These are phyloP conservation scores for Luffa acutangula DNA, from an alignment of 306 rosid species.

Conservation along the genomic window DNA sequence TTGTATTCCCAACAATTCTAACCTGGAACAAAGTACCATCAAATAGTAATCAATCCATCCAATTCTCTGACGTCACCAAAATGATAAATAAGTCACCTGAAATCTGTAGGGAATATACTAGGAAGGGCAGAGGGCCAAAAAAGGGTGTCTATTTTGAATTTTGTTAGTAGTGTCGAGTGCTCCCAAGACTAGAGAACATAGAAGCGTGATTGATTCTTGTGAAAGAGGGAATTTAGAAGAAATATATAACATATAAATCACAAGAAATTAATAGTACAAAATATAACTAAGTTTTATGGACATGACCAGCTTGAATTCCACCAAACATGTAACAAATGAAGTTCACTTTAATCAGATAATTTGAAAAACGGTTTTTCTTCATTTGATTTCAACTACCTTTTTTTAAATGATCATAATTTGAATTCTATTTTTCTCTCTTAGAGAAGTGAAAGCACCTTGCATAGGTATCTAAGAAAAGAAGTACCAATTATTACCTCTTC, in stretches of 20 bases:
- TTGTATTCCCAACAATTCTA: no score
- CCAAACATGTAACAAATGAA: neutral
- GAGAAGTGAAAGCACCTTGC: neutral
- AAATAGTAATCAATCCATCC: no score
- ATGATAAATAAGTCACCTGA: no score
- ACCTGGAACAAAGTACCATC: no score
- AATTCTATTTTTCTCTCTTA: neutral
- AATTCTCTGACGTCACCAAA: no score
- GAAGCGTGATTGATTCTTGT: neutral
- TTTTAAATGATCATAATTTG: neutral
- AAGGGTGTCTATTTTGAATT: no score
- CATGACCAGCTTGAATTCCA: neutral
- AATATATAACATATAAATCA: neutral
- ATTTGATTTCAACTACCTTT: neutral
- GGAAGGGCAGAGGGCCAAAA: no score
- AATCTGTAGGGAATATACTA: no score
- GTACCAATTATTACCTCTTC: slow-evolving; percentile 31
- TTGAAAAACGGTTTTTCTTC: neutral
- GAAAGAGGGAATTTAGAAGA: neutral
- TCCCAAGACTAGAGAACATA: neutral
- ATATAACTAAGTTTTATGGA: neutral
- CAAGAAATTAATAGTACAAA: neutral
- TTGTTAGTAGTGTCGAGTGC: neutral
- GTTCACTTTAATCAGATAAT: neutral
- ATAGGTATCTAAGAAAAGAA: slow-evolving; percentile 1